A percentile compares a stretch with the other conserved stretches of the same genome.
Evolutionary conservation across 1,284 basidiomycete species (phyloP).

Genomic region (Exobasidium rhododendri): DNA sequence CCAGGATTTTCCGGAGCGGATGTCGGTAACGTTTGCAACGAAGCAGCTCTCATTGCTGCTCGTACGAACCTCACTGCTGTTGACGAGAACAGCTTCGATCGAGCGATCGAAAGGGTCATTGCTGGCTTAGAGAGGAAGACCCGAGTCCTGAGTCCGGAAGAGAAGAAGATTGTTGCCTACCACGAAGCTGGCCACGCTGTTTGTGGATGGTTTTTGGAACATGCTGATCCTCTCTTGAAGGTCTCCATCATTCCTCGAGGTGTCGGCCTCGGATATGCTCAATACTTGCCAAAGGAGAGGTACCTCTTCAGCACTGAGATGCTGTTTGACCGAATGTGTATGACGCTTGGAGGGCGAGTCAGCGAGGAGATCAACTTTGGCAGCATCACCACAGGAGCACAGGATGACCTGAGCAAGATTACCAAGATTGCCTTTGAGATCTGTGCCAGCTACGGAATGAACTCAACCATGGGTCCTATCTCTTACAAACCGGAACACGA

Average conservation of each 20-base stretch:
- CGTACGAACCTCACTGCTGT: constrained; percentile 76
- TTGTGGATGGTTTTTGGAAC: constrained; percentile 96
- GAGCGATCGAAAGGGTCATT: constrained; percentile 95
- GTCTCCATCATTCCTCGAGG: constrained; percentile 98
- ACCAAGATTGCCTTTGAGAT: constrained; percentile 96
- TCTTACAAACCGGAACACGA: constrained; percentile 88
- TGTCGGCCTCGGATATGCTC: constrained; percentile 89
- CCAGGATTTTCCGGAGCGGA: constrained; percentile 98
- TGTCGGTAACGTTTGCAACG: constrained; percentile 98
- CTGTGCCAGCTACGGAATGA: constrained; percentile 73
- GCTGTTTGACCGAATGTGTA: constrained; percentile 91
- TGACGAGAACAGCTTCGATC: constrained; percentile 84
- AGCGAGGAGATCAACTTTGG: constrained; percentile 99
- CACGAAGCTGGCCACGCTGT: constrained; percentile 99
- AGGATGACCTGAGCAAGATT: constrained; percentile 96
- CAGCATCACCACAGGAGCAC: constrained; percentile 91
- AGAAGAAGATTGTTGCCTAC: constrained; percentile 98
- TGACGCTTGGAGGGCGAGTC: constrained; percentile 98
- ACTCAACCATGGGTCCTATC: constrained; percentile 86
- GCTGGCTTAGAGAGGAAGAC: constrained; percentile 95
- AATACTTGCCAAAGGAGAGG: constrained; percentile 93
- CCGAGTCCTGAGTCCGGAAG: constrained; percentile 83
- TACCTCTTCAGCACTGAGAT: constrained; percentile 94
- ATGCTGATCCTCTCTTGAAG: constrained; percentile 93
- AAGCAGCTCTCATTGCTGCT: constrained; percentile 92